phyloP scores from a whole-genome alignment of 2,329 filamentous ascomycete species.

The Cryphonectria parasitica region DNA sequence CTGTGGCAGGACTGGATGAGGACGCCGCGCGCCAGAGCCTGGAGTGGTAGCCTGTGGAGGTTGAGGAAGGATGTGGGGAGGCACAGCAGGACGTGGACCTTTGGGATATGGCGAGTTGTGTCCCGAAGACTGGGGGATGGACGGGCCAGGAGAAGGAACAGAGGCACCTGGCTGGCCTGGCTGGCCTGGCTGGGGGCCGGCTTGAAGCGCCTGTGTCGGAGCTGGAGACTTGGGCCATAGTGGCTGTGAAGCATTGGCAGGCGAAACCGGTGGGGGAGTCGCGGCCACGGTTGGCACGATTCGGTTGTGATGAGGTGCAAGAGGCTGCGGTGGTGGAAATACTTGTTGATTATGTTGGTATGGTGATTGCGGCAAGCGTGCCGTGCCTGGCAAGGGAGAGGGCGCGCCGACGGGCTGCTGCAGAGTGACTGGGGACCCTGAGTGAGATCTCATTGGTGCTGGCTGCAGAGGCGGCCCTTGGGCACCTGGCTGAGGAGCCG shows the following conservation, averaged over 20 bases:
- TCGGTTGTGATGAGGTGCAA: constrained; percentile 14
- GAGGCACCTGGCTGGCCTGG: constrained; percentile 15
- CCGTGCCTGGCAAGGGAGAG: constrained; percentile 21
- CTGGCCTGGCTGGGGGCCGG: constrained; percentile 11
- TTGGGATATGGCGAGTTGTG: constrained; percentile 29
- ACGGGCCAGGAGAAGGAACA: constrained; percentile 9
- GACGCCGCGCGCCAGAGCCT: constrained; percentile 20
- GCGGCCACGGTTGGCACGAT: constrained; percentile 20
- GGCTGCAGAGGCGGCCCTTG: constrained; percentile 35
- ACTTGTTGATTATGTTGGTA: constrained; percentile 27
- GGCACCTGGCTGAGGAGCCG: constrained; percentile 43
- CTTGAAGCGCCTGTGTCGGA: constrained; percentile 11
- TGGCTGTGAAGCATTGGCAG: constrained; percentile 17
- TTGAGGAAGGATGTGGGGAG: constrained; percentile 24
- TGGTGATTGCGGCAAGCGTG: constrained; percentile 22
- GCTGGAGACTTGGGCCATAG: constrained; percentile 25
- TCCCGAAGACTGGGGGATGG: constrained; percentile 28
- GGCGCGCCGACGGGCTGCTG: constrained; percentile 24
- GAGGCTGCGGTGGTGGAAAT: constrained; percentile 21
- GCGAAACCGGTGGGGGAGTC: constrained; percentile 22
- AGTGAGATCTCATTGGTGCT: constrained; percentile 35
- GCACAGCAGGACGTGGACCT: constrained; percentile 30
- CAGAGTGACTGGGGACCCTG: constrained; percentile 34
- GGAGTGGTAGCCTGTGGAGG: constrained; percentile 15
- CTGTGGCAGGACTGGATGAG: constrained; percentile 29